phyloP scores from a whole-genome alignment of 768 basidiomycete species.

The Agrocybe pediades region DNA sequence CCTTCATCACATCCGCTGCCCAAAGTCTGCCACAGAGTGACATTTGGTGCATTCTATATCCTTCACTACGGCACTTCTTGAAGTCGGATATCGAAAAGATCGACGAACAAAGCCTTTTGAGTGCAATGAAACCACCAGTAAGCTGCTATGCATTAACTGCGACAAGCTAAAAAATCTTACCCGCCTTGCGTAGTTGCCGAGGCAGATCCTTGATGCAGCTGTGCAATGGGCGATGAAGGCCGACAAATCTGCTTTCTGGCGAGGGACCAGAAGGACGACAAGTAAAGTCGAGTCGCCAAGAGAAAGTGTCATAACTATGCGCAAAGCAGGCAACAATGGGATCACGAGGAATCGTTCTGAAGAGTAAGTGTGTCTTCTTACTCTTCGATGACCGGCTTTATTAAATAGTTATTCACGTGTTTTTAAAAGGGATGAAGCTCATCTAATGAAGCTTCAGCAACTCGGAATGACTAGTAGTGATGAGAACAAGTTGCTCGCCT shows the following conservation, averaged over 20 bases:
- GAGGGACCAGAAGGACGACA: slow-evolving; percentile 45
- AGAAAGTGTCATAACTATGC: slow-evolving; percentile 69
- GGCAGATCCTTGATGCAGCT: slow-evolving; percentile 83
- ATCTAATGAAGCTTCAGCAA: slow-evolving; percentile 79
- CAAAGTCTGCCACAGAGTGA: slow-evolving; percentile 84
- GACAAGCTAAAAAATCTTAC: slow-evolving; percentile 18
- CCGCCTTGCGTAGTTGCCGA: slow-evolving; percentile 35
- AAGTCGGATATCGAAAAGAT: slow-evolving; percentile 80
- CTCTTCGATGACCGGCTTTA: not conserved
- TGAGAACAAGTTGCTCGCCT: slow-evolving; percentile 82
- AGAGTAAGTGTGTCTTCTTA: slow-evolving; percentile 53
- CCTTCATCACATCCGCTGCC: slow-evolving; percentile 86
- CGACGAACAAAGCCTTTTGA: slow-evolving; percentile 73
- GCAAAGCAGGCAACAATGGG: slow-evolving; percentile 45
- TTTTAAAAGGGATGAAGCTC: slow-evolving; percentile 66
- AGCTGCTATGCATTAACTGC: slow-evolving; percentile 19
- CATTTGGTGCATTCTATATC: slow-evolving; percentile 97
- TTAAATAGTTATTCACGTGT: not conserved
- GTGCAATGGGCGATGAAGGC: slow-evolving; percentile 88
- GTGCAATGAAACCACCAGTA: slow-evolving; percentile 79
- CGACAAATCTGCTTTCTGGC: slow-evolving; percentile 83
- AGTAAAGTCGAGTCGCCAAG: slow-evolving; percentile 66
- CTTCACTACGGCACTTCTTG: slow-evolving; percentile 83
- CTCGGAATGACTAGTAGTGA: slow-evolving; percentile 83
- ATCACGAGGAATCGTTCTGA: slow-evolving; percentile 65